Evolutionary conservation across 2,329 filamentous ascomycete genomes (phyloP).

Genomic region (Neocucurbitaria cava): DNA sequence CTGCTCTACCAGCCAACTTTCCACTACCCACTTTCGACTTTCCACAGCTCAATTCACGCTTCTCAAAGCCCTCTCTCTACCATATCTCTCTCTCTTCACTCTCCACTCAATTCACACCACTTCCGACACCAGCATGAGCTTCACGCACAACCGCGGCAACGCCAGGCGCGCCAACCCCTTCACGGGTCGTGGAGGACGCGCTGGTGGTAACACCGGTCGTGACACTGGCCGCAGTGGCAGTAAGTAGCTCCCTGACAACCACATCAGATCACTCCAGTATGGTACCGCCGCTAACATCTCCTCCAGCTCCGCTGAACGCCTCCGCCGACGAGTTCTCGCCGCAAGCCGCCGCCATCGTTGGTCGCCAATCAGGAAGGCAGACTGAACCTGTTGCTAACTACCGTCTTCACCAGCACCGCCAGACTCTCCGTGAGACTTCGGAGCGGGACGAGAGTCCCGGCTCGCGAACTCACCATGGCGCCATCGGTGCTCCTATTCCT

Average conservation of each 20-base stretch:
- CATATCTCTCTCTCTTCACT: no score
- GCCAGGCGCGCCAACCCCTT: not conserved
- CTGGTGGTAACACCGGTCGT: no score
- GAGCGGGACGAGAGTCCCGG: not conserved
- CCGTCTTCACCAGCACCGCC: not conserved
- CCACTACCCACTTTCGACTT: no score
- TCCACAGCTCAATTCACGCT: not conserved
- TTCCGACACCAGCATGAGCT: not conserved
- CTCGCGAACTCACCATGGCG: not conserved
- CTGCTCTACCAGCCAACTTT: not conserved
- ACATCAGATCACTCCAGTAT: no score
- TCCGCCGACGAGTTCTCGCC: not conserved
- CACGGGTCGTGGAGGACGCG: no score
- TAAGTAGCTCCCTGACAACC: not conserved
- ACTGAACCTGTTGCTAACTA: not conserved
- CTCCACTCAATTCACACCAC: not conserved
- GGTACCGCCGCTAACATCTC: not conserved
- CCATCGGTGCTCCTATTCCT: not conserved
- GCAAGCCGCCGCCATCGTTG: not conserved
- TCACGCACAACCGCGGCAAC: not conserved
- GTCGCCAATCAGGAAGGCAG: not conserved
- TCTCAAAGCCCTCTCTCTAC: not conserved
- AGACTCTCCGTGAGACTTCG: not conserved
- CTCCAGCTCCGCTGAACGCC: not conserved
- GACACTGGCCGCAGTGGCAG: not conserved